Evolutionary conservation across 768 basidiomycete species (phyloP).

Genomic region (Tephrocybe sp.): DNA sequence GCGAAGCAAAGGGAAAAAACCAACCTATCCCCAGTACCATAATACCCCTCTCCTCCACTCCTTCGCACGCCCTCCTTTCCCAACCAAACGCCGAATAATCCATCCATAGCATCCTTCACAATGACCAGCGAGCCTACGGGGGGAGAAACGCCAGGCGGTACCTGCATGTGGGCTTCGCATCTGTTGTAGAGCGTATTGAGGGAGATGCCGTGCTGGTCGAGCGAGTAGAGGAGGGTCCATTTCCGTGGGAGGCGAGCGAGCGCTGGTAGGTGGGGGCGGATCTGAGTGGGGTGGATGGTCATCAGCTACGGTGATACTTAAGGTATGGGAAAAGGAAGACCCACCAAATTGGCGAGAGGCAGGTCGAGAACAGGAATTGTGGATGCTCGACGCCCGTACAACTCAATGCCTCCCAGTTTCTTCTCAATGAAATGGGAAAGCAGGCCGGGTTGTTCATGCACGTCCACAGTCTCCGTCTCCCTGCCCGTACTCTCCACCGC

Average conservation of each 20-base stretch:
- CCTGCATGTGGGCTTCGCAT: slow-evolving; percentile 45
- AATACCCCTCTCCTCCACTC: slow-evolving; percentile 67
- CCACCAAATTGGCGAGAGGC: slow-evolving; percentile 60
- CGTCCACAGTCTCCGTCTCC: neutral
- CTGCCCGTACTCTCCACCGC: slow-evolving; percentile 16
- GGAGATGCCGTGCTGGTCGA: slow-evolving; percentile 95
- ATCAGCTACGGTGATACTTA: neutral
- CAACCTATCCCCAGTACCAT: slow-evolving; percentile 87
- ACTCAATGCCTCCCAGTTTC: slow-evolving; percentile 46
- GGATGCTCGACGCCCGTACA: slow-evolving; percentile 54
- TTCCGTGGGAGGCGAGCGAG: slow-evolving; percentile 65
- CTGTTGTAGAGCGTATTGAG: slow-evolving; percentile 81
- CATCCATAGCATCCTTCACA: slow-evolving; percentile 61
- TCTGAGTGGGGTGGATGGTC: slow-evolving; percentile 41
- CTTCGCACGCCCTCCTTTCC: slow-evolving; percentile 71
- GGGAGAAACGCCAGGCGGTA: slow-evolving; percentile 26
- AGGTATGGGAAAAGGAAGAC: slow-evolving; percentile 17
- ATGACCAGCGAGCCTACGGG: slow-evolving; percentile 55
- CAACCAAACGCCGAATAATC: slow-evolving; percentile 81
- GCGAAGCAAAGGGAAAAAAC: slow-evolving; percentile 19
- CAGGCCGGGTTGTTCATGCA: slow-evolving; percentile 7
- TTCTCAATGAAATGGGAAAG: slow-evolving; percentile 51
- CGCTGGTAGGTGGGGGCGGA: slow-evolving; percentile 72
- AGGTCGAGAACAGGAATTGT: slow-evolving; percentile 54
- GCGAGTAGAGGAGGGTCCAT: slow-evolving; percentile 85